phyloP scores from a whole-genome alignment of 2,329 filamentous ascomycete species.

The Fusarium armeniacum region DNA sequence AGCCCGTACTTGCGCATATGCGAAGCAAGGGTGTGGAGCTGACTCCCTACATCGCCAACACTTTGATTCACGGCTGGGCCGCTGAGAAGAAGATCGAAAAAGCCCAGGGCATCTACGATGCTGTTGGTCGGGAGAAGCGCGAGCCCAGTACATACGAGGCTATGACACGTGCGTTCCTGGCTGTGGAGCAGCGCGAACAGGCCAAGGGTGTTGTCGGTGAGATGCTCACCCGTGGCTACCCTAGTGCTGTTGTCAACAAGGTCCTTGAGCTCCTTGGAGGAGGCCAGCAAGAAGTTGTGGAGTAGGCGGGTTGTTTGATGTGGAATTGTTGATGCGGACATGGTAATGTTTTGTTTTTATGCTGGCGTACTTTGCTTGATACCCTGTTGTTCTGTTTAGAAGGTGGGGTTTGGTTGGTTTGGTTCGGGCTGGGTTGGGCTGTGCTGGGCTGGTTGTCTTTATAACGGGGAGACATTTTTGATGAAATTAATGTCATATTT shows the following conservation, averaged over 20 bases:
- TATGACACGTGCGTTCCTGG: slow-evolving; percentile 94
- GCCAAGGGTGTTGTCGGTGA: slow-evolving; percentile 87
- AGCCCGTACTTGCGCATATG: slow-evolving; percentile 83
- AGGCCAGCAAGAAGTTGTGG: slow-evolving; percentile 57
- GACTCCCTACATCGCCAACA: slow-evolving; percentile 98
- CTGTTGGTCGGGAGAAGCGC: slow-evolving; percentile 81
- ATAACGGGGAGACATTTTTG: slow-evolving; percentile 38
- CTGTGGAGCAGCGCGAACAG: slow-evolving; percentile 81
- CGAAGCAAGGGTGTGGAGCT: slow-evolving; percentile 79
- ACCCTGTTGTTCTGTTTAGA: slow-evolving; percentile 51
- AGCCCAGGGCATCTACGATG: slow-evolving; percentile 82
- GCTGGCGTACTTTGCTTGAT: slow-evolving; percentile 51
- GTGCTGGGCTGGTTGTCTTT: slow-evolving; percentile 34
- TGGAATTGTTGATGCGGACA: slow-evolving; percentile 25
- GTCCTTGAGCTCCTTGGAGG: slow-evolving; percentile 88
- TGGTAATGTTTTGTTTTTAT: slow-evolving; percentile 46
- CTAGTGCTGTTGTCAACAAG: slow-evolving; percentile 91
- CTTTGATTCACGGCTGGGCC: slow-evolving; percentile 96
- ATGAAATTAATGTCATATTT: slow-evolving; percentile 37
- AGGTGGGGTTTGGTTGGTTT: slow-evolving; percentile 15
- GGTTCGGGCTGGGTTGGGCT: background rate
- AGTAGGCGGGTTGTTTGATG: slow-evolving; percentile 38
- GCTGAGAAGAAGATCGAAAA: slow-evolving; percentile 83
- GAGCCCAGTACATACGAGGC: slow-evolving; percentile 99
- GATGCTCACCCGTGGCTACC: slow-evolving; percentile 92